Evolutionary conservation across 139 green algal genomes (phyloP), one percentile per base, ranked within the genome.

Genomic region (Picocystis salinarum): DNA sequence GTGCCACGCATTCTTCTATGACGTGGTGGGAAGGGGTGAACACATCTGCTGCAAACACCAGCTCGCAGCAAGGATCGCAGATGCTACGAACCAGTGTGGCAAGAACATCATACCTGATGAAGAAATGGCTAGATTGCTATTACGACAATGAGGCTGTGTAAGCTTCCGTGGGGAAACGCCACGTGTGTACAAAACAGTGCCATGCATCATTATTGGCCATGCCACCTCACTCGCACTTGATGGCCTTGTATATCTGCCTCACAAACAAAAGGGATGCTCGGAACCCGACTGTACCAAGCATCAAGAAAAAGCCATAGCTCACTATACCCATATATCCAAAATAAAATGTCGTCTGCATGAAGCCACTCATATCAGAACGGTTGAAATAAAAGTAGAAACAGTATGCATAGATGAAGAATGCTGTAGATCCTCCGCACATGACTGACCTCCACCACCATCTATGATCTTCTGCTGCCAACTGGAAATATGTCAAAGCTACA

Each of bases 241-340:
- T 75, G 33, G 68, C 61, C 9, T 44, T 33, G 63, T 82, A 87
- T 29, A 87, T 85, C 51, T 76, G 56, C 17, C 71, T 53, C 44
- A 87, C 70, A 52, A 88, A 88, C 30, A 56, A 30, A 15, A 91
- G 59, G 4, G 64, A 77, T 5, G 82, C 67, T 4, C 82, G 67
- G 70, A 75, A 93, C 27, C 85, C 85, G 3, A 95, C 70, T 9
- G 71, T 78, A 6, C 85, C 84, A 27, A 95, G 67, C 67, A 80
- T 68, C 20, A 77, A 50, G 63, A 80, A 81, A 48, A 80, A 56
- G 33, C 41, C 70, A 42, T 66, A 80, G 59, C 65, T 73, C 24
- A 76, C 73, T 42, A 79, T 68, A 25, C 41, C 26, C 56, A 79
- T 91, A 68, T 91, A 91, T 19, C 79, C 77, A 50, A 90, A 90